Conservation (phyloP, 2,329 filamentous ascomycete species). For the Purpureocillium takamizusanense region DNA sequence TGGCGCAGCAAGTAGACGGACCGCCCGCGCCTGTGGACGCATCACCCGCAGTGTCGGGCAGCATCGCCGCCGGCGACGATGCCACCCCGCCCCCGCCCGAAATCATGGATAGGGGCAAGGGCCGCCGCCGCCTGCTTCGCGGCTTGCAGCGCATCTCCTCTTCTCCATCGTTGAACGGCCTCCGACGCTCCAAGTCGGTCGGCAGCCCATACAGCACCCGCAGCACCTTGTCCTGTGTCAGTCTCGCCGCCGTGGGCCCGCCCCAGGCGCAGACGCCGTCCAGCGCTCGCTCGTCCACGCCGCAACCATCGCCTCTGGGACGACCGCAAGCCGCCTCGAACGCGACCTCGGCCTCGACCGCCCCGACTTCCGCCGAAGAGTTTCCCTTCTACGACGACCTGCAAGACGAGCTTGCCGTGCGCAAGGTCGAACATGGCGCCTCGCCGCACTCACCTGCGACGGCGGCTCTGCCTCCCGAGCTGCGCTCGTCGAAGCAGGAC, state of each 20-base stretch:
- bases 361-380: constrained; percentile 30
- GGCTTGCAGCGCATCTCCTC: constrained; percentile 76
- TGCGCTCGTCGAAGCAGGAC: constrained; percentile 36
- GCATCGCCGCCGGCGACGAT: constrained; percentile 1
- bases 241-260: constrained; percentile 26
- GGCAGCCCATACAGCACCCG: constrained; percentile 56
- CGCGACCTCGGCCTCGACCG: constrained; percentile 22
- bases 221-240: constrained; percentile 45
- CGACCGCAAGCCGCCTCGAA: constrained; percentile 14
- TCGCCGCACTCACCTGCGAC: constrained; percentile 32
- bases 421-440: constrained; percentile 43
- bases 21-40: not conserved
- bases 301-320: constrained; percentile 31
- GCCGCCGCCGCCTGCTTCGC: constrained; percentile 60
- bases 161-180: constrained; percentile 59
- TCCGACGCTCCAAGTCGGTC: constrained; percentile 55
- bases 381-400: constrained; percentile 28
- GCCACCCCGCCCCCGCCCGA: constrained; percentile 15
- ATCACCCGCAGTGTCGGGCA: not conserved
- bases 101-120: constrained; percentile 46
- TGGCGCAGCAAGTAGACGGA: constrained; percentile 1
- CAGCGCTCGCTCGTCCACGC: constrained; percentile 19
- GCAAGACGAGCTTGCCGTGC: constrained; percentile 42
- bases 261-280: constrained; percentile 11
- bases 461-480: constrained; percentile 54